Base-by-base conservation (phyloP, 495 filamentous ascomycete genomes). In the Penicillium psychrofluorescens region DNA sequence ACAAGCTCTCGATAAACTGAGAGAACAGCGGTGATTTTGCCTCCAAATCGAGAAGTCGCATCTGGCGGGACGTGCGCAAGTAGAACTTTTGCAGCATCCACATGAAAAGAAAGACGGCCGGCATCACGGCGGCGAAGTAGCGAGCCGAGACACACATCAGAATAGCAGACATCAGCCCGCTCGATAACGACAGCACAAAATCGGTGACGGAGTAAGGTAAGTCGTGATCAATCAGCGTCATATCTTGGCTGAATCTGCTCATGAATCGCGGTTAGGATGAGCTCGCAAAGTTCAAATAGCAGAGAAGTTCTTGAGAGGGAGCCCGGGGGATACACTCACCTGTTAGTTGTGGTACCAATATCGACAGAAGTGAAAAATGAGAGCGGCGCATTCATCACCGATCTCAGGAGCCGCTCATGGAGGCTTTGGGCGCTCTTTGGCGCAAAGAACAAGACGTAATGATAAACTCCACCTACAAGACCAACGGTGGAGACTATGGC, bases 21-120 rank as follows among this genome's bases (percentile, higher is more conserved):
- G 86, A 79, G 52, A 83, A 88, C 0, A 90, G 74, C 0, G 84
- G 84, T 7, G 64, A 54, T 44, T 73, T 75, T n/a, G 68, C 60
- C 44, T 80, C 75, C 9, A 79, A 67, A 40, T 81, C 78, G 0
- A 85, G 54, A 2, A 79, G 51, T 33, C 79, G 69, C 1, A 83
- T 42, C 47, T 81, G 79, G 1, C 74, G 68, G 1, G 60, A 91
- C 7, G 92, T 68, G 11, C 74, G 67, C 0, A 82, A 64, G 43
- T 83, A 83, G 55, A 71, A 67, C 8, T 57, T 63, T 44, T 83
- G 78, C 3, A 81, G 43, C 1, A 71, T 6, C 33, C 58, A 77
- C n/a, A 78, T 16, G 3, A 66, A 39, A 6, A 58, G 11, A n/a
- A 62, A 8, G 0, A 38, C 63, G 33, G 51, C 16, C 2, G 61